Evolutionary conservation across 345 rosid genomes (phyloP), one percentile per base, ranked within the genome.

Genomic region (Conringia planisiliqua): DNA sequence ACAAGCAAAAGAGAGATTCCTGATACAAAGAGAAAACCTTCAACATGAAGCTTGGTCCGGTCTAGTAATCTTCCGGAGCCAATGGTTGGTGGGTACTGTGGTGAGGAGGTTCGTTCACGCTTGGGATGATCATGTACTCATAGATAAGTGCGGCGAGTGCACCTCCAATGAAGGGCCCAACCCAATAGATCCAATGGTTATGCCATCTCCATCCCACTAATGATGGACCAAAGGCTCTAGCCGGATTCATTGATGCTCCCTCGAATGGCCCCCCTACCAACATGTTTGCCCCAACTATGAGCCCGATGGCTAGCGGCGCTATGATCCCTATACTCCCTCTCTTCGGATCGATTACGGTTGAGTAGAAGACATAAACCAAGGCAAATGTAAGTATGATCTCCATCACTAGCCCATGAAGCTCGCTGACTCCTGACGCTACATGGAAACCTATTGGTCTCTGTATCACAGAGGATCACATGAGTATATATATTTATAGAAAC

Each of bases 1-100:
- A 78, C 52, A 39, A 77, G 56, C 77, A 66, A 71, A 71, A 47
- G 67, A 57, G 32, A 46, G 62, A 32, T 32, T 75, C 12, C 39
- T 40, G n/a, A 67, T 10, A 50, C 47, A 58, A 29, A 59, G 62
- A 46, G 42, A 55, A 42, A 65, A 58, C 68, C 16, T 22, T 71
- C 52, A 0, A 26, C 27, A 26, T 35, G 66, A 36, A 73, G 76
- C 6, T 38, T 18, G 62, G 44, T 7, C 39, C 29, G 14, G 62
- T 66, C 81, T 86, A 86, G 83, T 89, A 90, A 78, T 90, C 92
- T 81, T 87, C 97, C n/a, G 92, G 90, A 33, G 88, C 94, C 81
- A 86, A 72, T 27, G 97, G 94, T 77, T 87, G 90, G 79, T 87
- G 93, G 20, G 57, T 54, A 24, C 62, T 65, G 50, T 71, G 48